Percentiles rank a stretch among this genome's conserved stretches.
These are phyloP conservation scores for Lentinus brumalis DNA, from an alignment of 768 basidiomycete species.

Conservation along the genomic window DNA sequence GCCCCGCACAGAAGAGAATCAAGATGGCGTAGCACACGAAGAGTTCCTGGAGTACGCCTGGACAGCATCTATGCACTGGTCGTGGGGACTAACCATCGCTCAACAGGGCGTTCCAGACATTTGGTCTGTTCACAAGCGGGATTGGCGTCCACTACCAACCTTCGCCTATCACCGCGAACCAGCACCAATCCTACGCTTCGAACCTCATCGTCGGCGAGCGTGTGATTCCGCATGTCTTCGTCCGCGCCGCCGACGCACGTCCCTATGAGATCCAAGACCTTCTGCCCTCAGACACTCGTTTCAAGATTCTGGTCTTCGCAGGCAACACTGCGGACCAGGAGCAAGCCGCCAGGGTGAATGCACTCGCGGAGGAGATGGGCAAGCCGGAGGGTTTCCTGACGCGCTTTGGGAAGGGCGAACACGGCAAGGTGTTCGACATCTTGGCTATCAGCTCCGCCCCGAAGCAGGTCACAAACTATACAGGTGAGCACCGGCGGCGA, in stretches of 20 bases:
- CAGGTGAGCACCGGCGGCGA: background rate
- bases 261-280: conserved; percentile 54
- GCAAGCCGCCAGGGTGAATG: conserved; percentile 19
- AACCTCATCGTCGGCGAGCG: conserved; percentile 52
- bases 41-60: conserved; percentile 45
- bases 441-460: conserved; percentile 15
- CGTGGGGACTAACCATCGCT: background rate
- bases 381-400: conserved; percentile 23
- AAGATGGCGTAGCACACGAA: conserved; percentile 50
- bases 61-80: too few relatives aligned
- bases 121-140: conserved; percentile 48
- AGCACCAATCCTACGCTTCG: conserved; percentile 39
- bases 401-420: conserved; percentile 11
- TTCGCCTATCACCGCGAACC: conserved; percentile 37
- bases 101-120: conserved; percentile 45
- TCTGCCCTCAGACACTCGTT: conserved; percentile 49
- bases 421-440: conserved; percentile 16
- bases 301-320: conserved; percentile 49
- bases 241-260: conserved; percentile 48
- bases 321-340: conserved; percentile 37
- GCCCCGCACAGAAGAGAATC: conserved; percentile 38
- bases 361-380: conserved; percentile 22
- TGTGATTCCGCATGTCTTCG: conserved; percentile 46
- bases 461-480: conserved; percentile 14
- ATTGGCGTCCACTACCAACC: conserved; percentile 51